Conservation (phyloP, 192 early-diverging fungal species). For the Coemansia sp. region DNA sequence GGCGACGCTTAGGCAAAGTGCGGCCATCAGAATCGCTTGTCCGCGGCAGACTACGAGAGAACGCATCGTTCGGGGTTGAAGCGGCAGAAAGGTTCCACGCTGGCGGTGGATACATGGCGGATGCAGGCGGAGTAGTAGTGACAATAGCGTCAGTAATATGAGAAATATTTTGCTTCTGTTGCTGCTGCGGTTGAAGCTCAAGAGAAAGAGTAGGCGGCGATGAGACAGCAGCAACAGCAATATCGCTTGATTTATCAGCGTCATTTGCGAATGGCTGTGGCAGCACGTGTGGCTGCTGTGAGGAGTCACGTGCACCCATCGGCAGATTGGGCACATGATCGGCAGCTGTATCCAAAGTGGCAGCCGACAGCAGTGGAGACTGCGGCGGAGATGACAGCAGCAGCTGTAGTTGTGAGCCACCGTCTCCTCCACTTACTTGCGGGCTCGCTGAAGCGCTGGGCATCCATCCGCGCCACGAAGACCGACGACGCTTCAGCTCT, state of each 20-base stretch:
- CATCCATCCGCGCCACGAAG: conserved; percentile 53
- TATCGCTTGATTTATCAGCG: not conserved
- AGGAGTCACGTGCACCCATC: not conserved
- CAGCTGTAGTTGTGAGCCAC: too few species aligned
- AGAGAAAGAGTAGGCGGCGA: not conserved
- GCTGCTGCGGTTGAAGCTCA: not conserved
- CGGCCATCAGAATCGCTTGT: not conserved
- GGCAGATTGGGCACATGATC: conserved; percentile 5
- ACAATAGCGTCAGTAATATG: not conserved
- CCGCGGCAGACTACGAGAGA: conserved; percentile 9
- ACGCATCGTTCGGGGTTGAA: not conserved
- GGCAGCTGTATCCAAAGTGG: not conserved
- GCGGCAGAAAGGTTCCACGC: conserved; percentile 10
- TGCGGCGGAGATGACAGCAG: conserved; percentile 28
- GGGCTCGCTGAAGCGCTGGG: conserved; percentile 8
- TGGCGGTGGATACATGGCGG: conserved; percentile 26
- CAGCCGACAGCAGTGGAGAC: conserved; percentile 4
- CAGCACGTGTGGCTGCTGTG: not conserved
- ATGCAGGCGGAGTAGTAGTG: conserved; percentile 1
- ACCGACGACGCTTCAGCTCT: conserved; percentile 42
- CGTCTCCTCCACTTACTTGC: too few species aligned
- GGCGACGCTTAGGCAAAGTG: conserved; percentile 9
- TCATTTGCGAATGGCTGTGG: too few species aligned
- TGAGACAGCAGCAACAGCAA: not conserved
- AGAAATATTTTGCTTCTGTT: not conserved